phyloP scores from a whole-genome alignment of 2,329 filamentous ascomycete genomes.

The Fusarium vanettenii region DNA sequence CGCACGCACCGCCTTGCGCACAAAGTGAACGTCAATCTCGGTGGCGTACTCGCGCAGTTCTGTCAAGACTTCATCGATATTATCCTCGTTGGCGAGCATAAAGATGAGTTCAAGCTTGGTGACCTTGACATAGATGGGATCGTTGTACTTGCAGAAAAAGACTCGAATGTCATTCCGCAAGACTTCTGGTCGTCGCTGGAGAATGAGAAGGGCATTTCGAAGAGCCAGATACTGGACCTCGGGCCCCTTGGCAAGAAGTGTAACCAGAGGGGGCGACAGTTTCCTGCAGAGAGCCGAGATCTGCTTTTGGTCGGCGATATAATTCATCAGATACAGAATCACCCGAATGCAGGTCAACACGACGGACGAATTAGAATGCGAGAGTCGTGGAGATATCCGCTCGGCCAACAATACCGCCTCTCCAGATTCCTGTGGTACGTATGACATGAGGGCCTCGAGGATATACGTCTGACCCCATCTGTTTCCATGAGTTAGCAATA shows the following conservation, averaged over 20 bases:
- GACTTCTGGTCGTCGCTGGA: slow-evolving; percentile 93
- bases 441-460: slow-evolving; percentile 96
- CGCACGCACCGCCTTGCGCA: slow-evolving; percentile 95
- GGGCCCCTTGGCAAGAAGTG: slow-evolving; percentile 92
- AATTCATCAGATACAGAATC: slow-evolving; percentile 98
- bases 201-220: slow-evolving; percentile 90
- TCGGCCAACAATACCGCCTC: slow-evolving; percentile 93
- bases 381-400: slow-evolving; percentile 92
- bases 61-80: slow-evolving; percentile 94
- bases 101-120: slow-evolving; percentile 99
- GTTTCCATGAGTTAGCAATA: slow-evolving; percentile 27
- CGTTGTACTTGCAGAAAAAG: slow-evolving; percentile 99
- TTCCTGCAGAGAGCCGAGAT: slow-evolving; percentile 90
- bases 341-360: slow-evolving; percentile 97
- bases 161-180: slow-evolving; percentile 96
- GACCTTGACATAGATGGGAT: slow-evolving; percentile 99
- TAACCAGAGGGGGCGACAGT: slow-evolving; percentile 93
- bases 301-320: slow-evolving; percentile 91
- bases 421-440: slow-evolving; percentile 89
- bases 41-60: slow-evolving; percentile 97
- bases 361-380: slow-evolving; percentile 96
- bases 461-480: slow-evolving; percentile 99
- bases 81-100: slow-evolving; percentile 95
- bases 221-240: slow-evolving; percentile 98
- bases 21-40: slow-evolving; percentile 98